These are phyloP conservation scores for Malassezia slooffiae DNA, from an alignment of 1,284 basidiomycete species.

Conservation along the genomic window DNA sequence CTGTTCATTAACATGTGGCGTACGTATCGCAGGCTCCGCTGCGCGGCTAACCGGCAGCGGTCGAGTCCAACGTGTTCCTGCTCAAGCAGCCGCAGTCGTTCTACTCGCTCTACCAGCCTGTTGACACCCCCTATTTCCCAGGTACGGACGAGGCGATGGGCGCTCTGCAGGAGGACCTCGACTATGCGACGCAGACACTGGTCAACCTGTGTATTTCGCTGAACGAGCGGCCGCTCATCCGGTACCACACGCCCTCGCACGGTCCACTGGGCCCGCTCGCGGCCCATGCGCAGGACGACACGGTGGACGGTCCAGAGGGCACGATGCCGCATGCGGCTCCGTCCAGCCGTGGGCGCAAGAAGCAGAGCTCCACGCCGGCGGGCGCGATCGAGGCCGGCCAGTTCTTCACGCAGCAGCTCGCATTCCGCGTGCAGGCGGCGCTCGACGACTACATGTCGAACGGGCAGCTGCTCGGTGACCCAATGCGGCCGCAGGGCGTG, in stretches of 20 bases:
- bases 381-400: conserved; percentile 17
- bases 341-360: not conserved
- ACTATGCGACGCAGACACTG: conserved; percentile 34
- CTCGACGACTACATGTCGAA: conserved; percentile 27
- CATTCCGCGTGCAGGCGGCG: conserved; percentile 26
- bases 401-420: conserved; percentile 37
- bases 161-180: conserved; percentile 37
- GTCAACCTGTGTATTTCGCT: conserved; percentile 75
- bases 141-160: conserved; percentile 28
- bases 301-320: conserved; percentile 4
- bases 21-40: conserved; percentile 6
- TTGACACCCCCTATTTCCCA: conserved; percentile 51
- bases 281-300: conserved; percentile 1
- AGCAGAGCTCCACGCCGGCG: not conserved
- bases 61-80: conserved; percentile 35
- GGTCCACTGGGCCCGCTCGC: conserved; percentile 64
- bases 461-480: conserved; percentile 55
- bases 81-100: conserved; percentile 33
- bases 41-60: not conserved
- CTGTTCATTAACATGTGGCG: conserved; percentile 42
- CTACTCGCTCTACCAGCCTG: conserved; percentile 24
- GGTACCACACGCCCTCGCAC: conserved; percentile 79
- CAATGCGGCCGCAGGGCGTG: conserved; percentile 62
- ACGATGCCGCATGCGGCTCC: too few relatives aligned
- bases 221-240: conserved; percentile 85